phyloP scores from a whole-genome alignment of 2,329 filamentous ascomycete species.

The Colletotrichum sp. region DNA sequence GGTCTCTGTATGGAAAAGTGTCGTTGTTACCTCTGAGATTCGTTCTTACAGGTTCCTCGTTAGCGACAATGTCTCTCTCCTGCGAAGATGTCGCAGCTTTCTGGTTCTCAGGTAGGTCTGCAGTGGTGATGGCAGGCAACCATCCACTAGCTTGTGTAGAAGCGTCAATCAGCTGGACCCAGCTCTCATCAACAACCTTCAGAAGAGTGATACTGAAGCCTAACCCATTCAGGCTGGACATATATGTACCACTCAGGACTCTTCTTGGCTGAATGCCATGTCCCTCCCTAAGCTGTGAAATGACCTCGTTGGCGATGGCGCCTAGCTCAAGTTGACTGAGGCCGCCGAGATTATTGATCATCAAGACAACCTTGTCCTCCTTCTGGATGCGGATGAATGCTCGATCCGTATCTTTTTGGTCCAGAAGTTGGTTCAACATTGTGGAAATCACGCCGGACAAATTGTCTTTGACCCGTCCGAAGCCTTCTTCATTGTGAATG shows the following conservation, averaged over 20 bases:
- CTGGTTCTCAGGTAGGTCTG: background rate
- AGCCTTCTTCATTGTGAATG: constrained; percentile 70
- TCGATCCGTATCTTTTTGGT: background rate
- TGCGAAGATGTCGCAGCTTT: background rate
- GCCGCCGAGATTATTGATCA: background rate
- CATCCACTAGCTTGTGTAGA: background rate
- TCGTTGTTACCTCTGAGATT: background rate
- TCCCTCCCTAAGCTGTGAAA: background rate
- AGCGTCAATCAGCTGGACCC: background rate
- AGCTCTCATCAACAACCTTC: background rate
- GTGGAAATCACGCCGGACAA: constrained; percentile 26
- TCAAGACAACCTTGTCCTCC: background rate
- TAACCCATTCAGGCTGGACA: background rate
- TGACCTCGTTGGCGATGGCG: background rate
- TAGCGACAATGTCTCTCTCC: background rate
- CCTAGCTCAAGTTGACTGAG: background rate
- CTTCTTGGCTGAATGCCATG: background rate
- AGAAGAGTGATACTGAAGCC: background rate
- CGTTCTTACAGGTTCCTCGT: background rate
- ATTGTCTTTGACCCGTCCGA: constrained; percentile 50
- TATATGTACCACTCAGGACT: background rate
- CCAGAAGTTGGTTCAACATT: background rate
- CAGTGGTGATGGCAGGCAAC: background rate
- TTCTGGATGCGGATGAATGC: background rate
- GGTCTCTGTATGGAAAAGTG: background rate